Conservation (phyloP, 306 rosid genomes). For the Hippophae rhamnoides region DNA sequence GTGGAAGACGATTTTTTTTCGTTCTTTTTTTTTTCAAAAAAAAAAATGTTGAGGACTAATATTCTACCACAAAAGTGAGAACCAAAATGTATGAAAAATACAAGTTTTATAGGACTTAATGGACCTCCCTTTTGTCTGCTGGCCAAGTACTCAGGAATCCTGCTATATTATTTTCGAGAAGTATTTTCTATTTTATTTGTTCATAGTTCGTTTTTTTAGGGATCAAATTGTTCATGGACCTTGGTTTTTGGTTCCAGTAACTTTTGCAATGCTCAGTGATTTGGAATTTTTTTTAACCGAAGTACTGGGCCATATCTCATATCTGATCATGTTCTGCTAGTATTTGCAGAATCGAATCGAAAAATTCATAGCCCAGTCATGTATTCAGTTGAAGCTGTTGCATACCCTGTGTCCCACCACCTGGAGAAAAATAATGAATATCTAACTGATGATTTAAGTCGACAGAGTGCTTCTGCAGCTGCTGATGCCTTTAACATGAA, state of each 20-base stretch:
- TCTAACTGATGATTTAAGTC: constrained; percentile 19
- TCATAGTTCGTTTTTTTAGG: no score
- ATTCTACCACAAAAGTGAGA: no score
- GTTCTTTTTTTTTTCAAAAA: no score
- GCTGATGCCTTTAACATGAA: constrained; percentile 21
- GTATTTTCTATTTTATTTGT: no score
- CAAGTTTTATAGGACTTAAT: no score
- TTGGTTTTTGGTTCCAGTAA: neutral
- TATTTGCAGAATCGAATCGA: constrained; percentile 21
- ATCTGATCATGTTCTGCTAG: constrained; percentile 21
- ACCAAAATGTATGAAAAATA: no score
- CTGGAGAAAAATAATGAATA: constrained; percentile 21
- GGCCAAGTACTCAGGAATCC: no score
- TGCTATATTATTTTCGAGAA: no score
- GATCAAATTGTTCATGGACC: neutral
- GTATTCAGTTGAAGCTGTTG: constrained; percentile 29
- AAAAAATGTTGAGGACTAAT: no score
- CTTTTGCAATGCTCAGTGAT: neutral
- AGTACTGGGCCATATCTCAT: constrained; percentile 32
- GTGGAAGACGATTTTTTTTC: no score
- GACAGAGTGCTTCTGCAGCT: constrained; percentile 24
- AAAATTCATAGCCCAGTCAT: constrained; percentile 19
- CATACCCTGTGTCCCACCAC: constrained; percentile 11
- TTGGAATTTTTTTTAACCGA: constrained; percentile 4
- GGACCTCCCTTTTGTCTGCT: no score